Conservation (phyloP, 1,284 basidiomycete genomes). For the Mycena citricolor region DNA sequence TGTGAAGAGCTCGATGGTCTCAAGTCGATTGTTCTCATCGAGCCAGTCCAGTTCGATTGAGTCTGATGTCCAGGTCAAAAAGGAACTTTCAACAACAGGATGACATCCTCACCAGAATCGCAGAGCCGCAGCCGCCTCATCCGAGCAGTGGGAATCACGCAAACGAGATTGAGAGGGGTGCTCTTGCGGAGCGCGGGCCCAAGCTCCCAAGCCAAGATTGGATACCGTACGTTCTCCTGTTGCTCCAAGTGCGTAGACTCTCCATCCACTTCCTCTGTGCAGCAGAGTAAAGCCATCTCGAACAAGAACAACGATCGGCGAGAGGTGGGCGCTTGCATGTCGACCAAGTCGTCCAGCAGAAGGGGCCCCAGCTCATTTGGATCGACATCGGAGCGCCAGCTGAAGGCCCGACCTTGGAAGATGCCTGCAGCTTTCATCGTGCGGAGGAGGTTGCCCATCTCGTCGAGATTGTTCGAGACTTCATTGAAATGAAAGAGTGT, state of each 20-base stretch:
- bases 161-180: constrained; percentile 30
- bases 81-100: too few species aligned
- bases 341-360: constrained; percentile 35
- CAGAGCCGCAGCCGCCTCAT: constrained; percentile 30
- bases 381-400: constrained; percentile 28
- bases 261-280: constrained; percentile 25
- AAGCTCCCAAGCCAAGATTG: constrained; percentile 36
- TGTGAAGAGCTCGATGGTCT: constrained; percentile 30
- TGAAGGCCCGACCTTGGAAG: constrained; percentile 30
- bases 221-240: constrained; percentile 27
- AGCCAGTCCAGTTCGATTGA: constrained; percentile 35
- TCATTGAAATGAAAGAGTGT: constrained; percentile 31
- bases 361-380: constrained; percentile 32
- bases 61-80: too few species aligned
- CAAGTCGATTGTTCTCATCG: constrained; percentile 22
- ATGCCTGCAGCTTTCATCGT: constrained; percentile 30
- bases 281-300: constrained; percentile 36
- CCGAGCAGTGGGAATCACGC: constrained; percentile 31
- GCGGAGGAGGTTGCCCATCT: constrained; percentile 36
- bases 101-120: constrained; percentile 33
- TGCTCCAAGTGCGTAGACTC: constrained; percentile 2
- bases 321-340: constrained; percentile 26
- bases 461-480: constrained; percentile 33
- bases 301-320: constrained; percentile 36
- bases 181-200: constrained; percentile 33